Percentiles rank a stretch among this genome's conserved stretches.
phyloP scores from a whole-genome alignment of 164 flowering plant species.

The Umbilicus rupestris region DNA sequence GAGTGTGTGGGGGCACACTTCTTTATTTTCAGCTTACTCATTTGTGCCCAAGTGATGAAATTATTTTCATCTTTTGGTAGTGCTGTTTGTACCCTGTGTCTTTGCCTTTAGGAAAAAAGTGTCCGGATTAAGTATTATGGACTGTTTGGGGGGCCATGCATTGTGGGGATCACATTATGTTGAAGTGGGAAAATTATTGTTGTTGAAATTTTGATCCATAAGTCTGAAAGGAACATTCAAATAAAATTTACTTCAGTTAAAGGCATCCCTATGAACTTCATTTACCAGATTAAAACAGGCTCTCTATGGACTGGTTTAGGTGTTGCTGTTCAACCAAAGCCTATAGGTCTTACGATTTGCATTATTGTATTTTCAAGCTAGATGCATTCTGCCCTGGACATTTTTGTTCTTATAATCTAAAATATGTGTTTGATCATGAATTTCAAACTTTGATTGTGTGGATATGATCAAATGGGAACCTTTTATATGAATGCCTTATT shows the following conservation, averaged over 20 bases:
- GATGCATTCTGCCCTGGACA: background rate
- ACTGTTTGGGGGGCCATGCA: conserved; percentile 2
- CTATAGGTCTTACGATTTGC: background rate
- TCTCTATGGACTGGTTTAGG: background rate
- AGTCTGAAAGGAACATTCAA: background rate
- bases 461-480: conserved; percentile 2
- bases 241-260: background rate
- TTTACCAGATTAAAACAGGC: background rate
- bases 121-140: background rate
- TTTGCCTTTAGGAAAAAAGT: background rate
- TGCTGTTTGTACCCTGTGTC: conserved; percentile 6
- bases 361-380: background rate
- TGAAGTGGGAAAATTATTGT: conserved; percentile 1
- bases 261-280: background rate
- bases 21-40: conserved; percentile 5
- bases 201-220: background rate
- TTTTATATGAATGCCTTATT: background rate
- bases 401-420: too few relatives aligned
- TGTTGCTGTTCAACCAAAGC: background rate
- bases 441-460: background rate
- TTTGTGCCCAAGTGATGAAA: conserved; percentile 2
- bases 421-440: too few relatives aligned
- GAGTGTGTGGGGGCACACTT: conserved; percentile 4
- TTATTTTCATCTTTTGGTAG: background rate
- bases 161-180: background rate